phyloP scores from a whole-genome alignment of 164 flowering plant genomes.

The Cinnamomum chago region DNA sequence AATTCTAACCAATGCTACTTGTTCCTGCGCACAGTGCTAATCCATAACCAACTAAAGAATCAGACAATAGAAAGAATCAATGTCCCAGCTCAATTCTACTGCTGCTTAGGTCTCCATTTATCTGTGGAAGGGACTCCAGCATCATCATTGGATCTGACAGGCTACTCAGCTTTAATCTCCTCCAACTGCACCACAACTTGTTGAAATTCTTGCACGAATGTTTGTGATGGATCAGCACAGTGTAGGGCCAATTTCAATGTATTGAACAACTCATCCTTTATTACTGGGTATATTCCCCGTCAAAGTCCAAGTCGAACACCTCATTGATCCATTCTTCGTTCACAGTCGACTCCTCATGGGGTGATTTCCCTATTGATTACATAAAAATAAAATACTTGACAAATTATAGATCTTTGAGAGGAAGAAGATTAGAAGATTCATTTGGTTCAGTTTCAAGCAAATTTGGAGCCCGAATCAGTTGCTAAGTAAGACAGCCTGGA shows the following conservation, averaged over 20 bases:
- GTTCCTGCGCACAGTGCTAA: not conserved
- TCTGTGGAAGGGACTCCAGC: not conserved
- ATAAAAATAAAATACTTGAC: no score
- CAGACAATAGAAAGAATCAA: no score
- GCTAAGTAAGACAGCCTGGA: no score
- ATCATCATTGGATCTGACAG: constrained; percentile 26
- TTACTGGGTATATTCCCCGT: constrained; percentile 53
- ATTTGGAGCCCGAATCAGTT: no score
- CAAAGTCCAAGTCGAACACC: constrained; percentile 83
- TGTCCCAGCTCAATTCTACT: not conserved
- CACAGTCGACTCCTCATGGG: constrained; percentile 56
- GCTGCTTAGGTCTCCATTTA: not conserved
- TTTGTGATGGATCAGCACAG: constrained; percentile 80
- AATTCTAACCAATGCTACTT: not conserved
- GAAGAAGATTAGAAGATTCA: no score
- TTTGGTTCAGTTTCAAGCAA: no score
- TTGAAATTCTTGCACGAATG: constrained; percentile 59
- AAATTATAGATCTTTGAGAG: no score
- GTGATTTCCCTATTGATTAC: no score
- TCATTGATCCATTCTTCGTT: constrained; percentile 98
- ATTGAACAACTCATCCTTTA: constrained; percentile 76
- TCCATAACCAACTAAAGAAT: not conserved
- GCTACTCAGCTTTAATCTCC: constrained; percentile 67
- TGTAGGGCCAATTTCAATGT: constrained; percentile 80
- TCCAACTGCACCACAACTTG: constrained; percentile 26